Evolutionary conservation across 2,329 filamentous ascomycete species (phyloP), one percentile per base, ranked within the genome.

Genomic region (Aureobasidium sp.): DNA sequence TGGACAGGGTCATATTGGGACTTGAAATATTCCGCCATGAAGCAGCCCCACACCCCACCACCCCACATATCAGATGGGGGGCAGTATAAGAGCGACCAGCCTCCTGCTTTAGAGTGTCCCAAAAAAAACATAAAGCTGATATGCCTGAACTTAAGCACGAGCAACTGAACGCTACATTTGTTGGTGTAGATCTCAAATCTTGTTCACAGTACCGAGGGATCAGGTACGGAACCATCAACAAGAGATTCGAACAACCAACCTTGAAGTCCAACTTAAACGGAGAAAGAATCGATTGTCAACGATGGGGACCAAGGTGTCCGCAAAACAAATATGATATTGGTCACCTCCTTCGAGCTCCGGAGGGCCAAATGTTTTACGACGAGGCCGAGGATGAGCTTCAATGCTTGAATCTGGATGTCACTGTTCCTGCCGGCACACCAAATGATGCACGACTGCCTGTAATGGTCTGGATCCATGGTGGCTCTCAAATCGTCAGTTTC

Each of bases 381-480:
- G 74, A 76, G 39, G 65, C 64, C 0, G 73, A 78, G 63, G 75
- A 79, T 56, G 78, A 80, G 64, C 75, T 79, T 5, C 67, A 69
- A 24, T 80, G 78, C 51, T 65, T 77, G 47, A 80, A 79, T 57
- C 37, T 80, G 2, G 76, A 79, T 26, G 71, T 80, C 3, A 74
- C 68, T 5, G 65, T 68, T 20, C 77, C 71, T 0, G 64, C 65
- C 3, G n/a, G 57, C 4, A 56, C 61, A 1, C 12, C 52, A 4
- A 50, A 29, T 0, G 61, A 63, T 1, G 43, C 32, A 26, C 26
- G 34, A 37, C 57, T 78, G 0, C 78, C 78, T 0, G 77, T 80
- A 12, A 52, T 79, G 9, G 63, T 79, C 12, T 80, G 78, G 76
- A 77, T 80, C 17, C 75, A 80, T 63, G 78, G 78, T 72, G 78